phyloP scores from a whole-genome alignment of 1,139 yeast species.

The Yamadazyma atmosphaerica region DNA sequence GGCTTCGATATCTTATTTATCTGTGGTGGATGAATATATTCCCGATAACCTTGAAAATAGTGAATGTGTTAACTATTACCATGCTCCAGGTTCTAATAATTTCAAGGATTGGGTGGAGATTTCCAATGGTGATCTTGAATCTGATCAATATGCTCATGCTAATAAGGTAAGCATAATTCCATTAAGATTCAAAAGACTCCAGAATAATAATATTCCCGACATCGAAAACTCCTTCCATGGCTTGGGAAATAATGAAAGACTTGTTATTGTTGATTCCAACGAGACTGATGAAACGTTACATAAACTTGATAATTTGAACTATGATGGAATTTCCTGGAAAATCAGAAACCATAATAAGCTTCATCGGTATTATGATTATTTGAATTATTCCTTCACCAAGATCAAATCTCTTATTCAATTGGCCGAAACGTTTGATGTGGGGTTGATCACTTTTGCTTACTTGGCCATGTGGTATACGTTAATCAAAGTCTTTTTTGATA shows the following conservation, averaged over 20 bases:
- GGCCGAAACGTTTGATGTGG: conserved; percentile 87
- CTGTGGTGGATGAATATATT: conserved; percentile 78
- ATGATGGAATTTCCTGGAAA: conserved; percentile 58
- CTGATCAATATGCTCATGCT: conserved; percentile 37
- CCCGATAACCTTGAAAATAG: conserved; percentile 33
- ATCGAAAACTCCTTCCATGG: conserved; percentile 35
- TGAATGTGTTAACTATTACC: conserved; percentile 35
- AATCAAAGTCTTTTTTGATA: conserved; percentile 72
- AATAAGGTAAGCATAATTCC: conserved; percentile 54
- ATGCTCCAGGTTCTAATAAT: conserved; percentile 40
- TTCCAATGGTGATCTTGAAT: conserved; percentile 20
- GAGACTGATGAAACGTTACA: conserved; percentile 35
- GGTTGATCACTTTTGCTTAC: conserved; percentile 79
- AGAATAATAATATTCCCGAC: conserved; percentile 32
- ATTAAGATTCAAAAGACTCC: conserved; percentile 51
- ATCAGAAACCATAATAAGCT: conserved; percentile 65
- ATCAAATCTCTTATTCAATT: conserved; percentile 58
- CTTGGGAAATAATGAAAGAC: conserved; percentile 35
- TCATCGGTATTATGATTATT: conserved; percentile 64
- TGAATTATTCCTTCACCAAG: conserved; percentile 44
- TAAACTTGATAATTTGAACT: conserved; percentile 28
- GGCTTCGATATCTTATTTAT: conserved; percentile 80
- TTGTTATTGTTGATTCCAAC: conserved; percentile 42
- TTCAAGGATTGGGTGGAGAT: conserved; percentile 47
- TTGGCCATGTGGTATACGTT: conserved; percentile 89